Evolutionary conservation across 1,284 basidiomycete genomes (phyloP).

Genomic region (Sphaerobolus stellatus): DNA sequence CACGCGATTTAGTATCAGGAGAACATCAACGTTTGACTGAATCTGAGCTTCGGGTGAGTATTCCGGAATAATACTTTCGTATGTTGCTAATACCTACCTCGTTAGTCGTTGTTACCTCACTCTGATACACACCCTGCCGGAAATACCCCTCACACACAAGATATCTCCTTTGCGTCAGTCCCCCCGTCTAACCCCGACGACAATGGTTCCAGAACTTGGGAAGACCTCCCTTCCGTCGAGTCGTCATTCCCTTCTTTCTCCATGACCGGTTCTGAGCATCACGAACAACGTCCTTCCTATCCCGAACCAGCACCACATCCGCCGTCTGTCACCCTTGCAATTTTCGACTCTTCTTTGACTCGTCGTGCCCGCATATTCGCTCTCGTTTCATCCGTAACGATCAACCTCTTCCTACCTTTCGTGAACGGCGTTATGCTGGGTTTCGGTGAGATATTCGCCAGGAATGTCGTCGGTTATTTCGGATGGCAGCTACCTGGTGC

Average conservation of each 20-base stretch:
- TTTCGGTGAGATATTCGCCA: conserved; percentile 96
- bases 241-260: conserved; percentile 23
- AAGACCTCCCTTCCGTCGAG: conserved; percentile 27
- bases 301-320: conserved; percentile 34
- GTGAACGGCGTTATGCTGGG: conserved; percentile 98
- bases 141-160: not conserved
- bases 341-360: conserved; percentile 72
- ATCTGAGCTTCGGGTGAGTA: not conserved
- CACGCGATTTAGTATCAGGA: not conserved
- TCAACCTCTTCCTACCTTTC: conserved; percentile 92
- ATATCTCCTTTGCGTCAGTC: conserved; percentile 18
- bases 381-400: conserved; percentile 79
- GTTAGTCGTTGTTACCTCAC: not conserved
- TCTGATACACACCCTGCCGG: not conserved
- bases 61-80: not conserved
- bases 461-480: conserved; percentile 73
- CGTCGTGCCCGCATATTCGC: conserved; percentile 67
- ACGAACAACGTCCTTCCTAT: conserved; percentile 23
- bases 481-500: conserved; percentile 41
- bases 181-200: conserved; percentile 17
- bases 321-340: conserved; percentile 70
- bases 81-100: not conserved
- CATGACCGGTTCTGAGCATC: conserved; percentile 24
- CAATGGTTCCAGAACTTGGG: conserved; percentile 10
- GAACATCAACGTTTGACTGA: not conserved